phyloP scores from a whole-genome alignment of 805 yeast species.

The Ogataea neopini region DNA sequence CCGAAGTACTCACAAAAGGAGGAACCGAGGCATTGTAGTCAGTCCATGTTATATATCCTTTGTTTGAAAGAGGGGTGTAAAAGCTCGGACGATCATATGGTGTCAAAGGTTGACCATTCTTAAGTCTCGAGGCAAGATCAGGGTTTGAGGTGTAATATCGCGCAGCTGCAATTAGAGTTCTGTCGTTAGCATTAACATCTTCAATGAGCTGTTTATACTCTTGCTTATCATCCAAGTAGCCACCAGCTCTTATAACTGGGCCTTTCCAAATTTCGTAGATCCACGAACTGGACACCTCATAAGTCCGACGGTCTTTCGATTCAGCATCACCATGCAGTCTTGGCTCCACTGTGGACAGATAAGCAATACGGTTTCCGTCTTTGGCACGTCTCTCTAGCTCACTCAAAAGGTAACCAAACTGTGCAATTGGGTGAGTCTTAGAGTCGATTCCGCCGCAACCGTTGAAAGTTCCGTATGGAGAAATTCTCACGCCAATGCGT shows the following conservation, averaged over 20 bases:
- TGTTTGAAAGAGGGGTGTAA: slow-evolving; percentile 27
- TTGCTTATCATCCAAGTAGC: neutral
- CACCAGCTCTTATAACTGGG: slow-evolving; percentile 16
- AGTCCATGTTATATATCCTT: neutral
- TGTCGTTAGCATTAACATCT: slow-evolving; percentile 16
- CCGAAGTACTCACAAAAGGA: no score
- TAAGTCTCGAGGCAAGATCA: slow-evolving; percentile 40
- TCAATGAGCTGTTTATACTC: neutral
- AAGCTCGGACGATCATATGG: slow-evolving; percentile 42
- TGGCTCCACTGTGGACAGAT: slow-evolving; percentile 49
- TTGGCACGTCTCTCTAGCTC: slow-evolving; percentile 32
- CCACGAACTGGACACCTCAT: slow-evolving; percentile 1
- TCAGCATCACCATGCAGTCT: slow-evolving; percentile 62
- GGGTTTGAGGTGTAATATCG: slow-evolving; percentile 47
- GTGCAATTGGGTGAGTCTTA: slow-evolving; percentile 1
- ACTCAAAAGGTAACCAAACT: neutral
- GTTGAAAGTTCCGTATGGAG: slow-evolving; percentile 44
- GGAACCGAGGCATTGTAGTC: neutral
- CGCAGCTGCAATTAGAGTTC: slow-evolving; percentile 42
- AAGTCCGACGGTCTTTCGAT: slow-evolving; percentile 1
- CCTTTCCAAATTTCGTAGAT: slow-evolving; percentile 7
- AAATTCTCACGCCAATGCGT: slow-evolving; percentile 47
- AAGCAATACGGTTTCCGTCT: slow-evolving; percentile 34
- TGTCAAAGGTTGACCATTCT: slow-evolving; percentile 36
- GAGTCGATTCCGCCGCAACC: slow-evolving; percentile 10